Base-by-base conservation (phyloP, 2,329 filamentous ascomycete genomes). In the Metarhizium album region DNA sequence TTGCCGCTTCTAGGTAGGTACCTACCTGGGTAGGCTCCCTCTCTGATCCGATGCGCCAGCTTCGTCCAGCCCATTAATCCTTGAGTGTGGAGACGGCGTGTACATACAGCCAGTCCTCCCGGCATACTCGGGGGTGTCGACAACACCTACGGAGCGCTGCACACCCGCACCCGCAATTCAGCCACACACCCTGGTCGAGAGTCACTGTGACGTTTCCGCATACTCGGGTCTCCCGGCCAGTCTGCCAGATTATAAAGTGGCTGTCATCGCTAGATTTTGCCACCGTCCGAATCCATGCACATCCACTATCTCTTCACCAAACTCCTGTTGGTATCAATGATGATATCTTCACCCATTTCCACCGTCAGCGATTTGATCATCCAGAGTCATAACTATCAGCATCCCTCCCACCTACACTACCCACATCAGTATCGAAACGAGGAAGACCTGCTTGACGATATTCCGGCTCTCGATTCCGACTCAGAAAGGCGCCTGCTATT, bases 141-240 rank as follows among this genome's bases (percentile, higher is more conserved):
- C n/a, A n/a, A n/a, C n/a, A n/a, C n/a, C n/a, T n/a, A n/a, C n/a
- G n/a, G n/a, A n/a, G n/a, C n/a, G n/a, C n/a, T 47, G 46, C 50
- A 31, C 43, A 48, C 46, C 43, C 27, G 42, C 35, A 23, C n/a
- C 20, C 31, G 18, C 24, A 11, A 47, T 24, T 16, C 24, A 33
- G 46, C 42, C 46, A 48, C 46, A 47, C 45, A 53, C 37, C 52
- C 52, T 49, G 42, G 49, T 49, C 47, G 35, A 51, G 51, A 48
- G 51, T 43, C 33, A 37, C 47, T 42, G 49, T 52, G 52, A 53
- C 52, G 49, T 53, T 53, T 45, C 52, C 46, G 49, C 46, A 43
- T 38, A 51, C 35, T 53, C 49, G 49, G 46, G 46, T 47, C 37
- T 51, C 31, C 52, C 47, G 49, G 43, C 37, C 49, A 29, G 22